Evolutionary conservation across 306 rosid species (phyloP), one percentile per base, ranked within the genome.

Genomic region (Pachyrhizus erosus): DNA sequence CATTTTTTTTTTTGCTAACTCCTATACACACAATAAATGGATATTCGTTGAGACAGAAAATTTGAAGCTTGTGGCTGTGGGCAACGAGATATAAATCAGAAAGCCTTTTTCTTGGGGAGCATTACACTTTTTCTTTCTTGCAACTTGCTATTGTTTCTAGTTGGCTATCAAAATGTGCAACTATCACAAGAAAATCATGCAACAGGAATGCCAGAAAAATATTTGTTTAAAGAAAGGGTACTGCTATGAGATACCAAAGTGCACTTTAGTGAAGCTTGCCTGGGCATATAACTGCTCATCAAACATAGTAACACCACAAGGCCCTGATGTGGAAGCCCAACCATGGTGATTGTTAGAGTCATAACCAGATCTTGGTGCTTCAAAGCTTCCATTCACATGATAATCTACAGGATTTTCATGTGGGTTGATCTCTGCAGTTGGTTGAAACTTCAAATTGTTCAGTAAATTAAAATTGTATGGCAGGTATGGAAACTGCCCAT

Each of bases 301-400:
- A 75, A 83, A 86, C 76, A 83, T 69, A 75, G 21, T 45, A 70
- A 45, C 40, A 70, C 73, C 84, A 86, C 89, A 92, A 79, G 91
- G 91, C 46, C 96, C 93, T 34, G 97, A 87, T 15, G 97, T 76
- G 52, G 97, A 87, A 77, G 90, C 91, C 99, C 99, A 96, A 54
- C 81, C 86, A 76, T 86, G 91, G 40, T 92, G 93, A 52, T 75
- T 34, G 6, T 34, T 82, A 69, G 94, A 40, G 65, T 91, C 95
- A 61, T 70, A 92, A 21, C 73, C 90, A 79, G 83, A 87, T 80
- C 88, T 89, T 40, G 91, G 85, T 76, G 86, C 88, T 86, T 88
- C 97, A 79, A 89, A 93, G 72, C 82, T 87, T 85, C 88, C 96
- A 87, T 86, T 91, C 65, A 88, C 89, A 81, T 85, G 87, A 89